Base-by-base conservation (phyloP, 2,329 filamentous ascomycete species). In the Fusarium sp. region DNA sequence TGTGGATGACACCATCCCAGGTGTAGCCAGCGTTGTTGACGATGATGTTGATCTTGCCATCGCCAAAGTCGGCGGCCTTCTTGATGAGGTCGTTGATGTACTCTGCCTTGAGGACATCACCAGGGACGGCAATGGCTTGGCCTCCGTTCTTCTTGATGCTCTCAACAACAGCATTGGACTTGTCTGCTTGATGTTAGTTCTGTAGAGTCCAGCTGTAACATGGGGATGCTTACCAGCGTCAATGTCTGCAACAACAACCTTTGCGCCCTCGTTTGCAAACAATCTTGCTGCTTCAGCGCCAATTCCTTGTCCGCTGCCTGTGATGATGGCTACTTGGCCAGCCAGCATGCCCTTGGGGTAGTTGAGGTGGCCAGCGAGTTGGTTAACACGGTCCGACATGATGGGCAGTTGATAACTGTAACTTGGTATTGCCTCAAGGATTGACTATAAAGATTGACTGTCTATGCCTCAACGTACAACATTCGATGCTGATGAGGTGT, bases 11-110 rank as follows among this genome's bases (percentile, higher is more conserved):
- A 7, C 92, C 94, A 79, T 97, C 94, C 93, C 94, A 97, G 1
- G 94, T 97, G 82, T 94, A 97, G 43, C 94, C 94, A 1, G 94
- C 94, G 79, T 97, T 97, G 82, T 97, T 97, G 64, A 97, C 92
- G 60, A 97, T 91, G 78, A 96, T 92, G 80, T 97, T 92, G 68
- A 97, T 94, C 85, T 97, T 97, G 76, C 94, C 94, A 70, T 87
- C 84, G 62, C 94, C 94, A 77, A 97, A 97, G 50, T 91, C 91
- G 1, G 93, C 94, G 0, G 94, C 87, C 76, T 90, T 89, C 77
- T 90, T 85, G 28, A 97, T 89, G n/a, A 97, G 87, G 10, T 85
- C 83, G 65, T 89, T 86, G 77, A 95, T 87, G 80, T 96, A 95
- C 18, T 85, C 82, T 48, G 89, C 84, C 77, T 93, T 87, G 23